These are phyloP conservation scores for Myriosclerotinia curreyana DNA, from an alignment of 2,329 filamentous ascomycete species.

Conservation along the genomic window DNA sequence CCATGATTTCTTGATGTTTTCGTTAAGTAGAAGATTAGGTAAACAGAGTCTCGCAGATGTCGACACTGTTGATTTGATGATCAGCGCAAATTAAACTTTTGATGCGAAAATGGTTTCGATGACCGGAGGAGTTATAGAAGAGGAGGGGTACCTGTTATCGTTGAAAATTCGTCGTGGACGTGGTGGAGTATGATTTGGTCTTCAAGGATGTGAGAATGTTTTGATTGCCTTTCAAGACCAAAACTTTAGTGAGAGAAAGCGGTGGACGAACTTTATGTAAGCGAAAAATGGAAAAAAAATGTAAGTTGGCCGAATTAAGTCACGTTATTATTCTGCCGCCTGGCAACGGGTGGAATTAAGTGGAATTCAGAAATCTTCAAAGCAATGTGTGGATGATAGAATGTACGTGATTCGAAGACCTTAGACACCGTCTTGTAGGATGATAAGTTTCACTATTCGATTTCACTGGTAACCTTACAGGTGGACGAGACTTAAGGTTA, in stretches of 20 bases:
- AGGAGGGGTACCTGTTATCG: conserved; percentile 33
- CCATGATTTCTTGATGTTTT: conserved; percentile 53
- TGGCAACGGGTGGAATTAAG: not conserved
- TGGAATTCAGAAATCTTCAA: not conserved
- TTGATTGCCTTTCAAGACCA: conserved; percentile 32
- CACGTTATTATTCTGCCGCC: conserved; percentile 15
- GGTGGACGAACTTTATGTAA: conserved; percentile 27
- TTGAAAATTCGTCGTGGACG: conserved; percentile 35
- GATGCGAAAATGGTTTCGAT: conserved; percentile 1
- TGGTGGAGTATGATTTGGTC: conserved; percentile 38
- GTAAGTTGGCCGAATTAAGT: too few species aligned
- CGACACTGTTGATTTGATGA: conserved; percentile 9
- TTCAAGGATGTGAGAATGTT: conserved; percentile 36
- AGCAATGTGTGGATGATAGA: not conserved
- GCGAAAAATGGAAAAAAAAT: conserved; percentile 18
- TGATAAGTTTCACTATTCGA: not conserved
- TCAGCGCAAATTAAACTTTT: conserved; percentile 12
- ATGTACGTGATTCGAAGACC: not conserved
- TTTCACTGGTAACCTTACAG: not conserved
- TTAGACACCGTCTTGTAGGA: not conserved
- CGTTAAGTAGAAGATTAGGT: conserved; percentile 29
- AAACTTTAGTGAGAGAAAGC: conserved; percentile 21
- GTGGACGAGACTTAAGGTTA: too few species aligned
- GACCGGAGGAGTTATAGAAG: conserved; percentile 9
- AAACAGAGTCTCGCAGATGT: conserved; percentile 31